A percentile compares a stretch with the other conserved stretches of the same genome.
Conservation (phyloP, 225 moss, liverwort and hornwort genomes). For the Rhytidiadelphus loreus region DNA sequence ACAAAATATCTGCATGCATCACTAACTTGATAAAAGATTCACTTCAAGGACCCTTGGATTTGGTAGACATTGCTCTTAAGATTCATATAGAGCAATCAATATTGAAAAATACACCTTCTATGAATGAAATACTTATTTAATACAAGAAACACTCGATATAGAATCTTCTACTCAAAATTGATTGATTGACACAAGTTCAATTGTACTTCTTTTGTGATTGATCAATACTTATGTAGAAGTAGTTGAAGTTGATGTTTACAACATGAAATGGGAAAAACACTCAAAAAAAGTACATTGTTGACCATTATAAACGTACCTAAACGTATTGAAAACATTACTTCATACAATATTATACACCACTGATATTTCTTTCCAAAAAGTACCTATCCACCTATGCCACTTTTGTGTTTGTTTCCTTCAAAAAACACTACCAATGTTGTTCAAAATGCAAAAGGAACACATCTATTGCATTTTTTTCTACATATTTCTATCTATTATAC, state of each 20-base stretch:
- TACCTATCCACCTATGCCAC: neutral
- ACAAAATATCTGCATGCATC: too few species aligned
- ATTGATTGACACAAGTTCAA: too few species aligned
- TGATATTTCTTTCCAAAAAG: too few species aligned
- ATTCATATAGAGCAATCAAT: neutral
- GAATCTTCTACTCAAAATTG: too few species aligned
- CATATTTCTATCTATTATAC: accelerated
- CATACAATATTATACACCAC: neutral
- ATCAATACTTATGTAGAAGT: neutral
- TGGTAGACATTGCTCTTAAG: neutral
- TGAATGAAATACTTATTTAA: neutral
- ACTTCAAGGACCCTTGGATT: neutral
- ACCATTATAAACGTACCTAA: neutral
- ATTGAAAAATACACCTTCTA: neutral
- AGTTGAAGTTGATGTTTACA: neutral
- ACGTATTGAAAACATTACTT: neutral
- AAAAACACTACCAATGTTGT: neutral
- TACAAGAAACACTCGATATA: too few species aligned
- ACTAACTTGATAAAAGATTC: neutral
- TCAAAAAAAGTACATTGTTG: neutral
- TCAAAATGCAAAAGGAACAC: neutral
- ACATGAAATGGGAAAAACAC: neutral
- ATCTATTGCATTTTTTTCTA: neutral
- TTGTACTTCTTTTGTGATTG: neutral
- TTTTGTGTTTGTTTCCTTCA: accelerated